Percentiles rank a stretch among this genome's conserved stretches.
Conservation (phyloP, 208 protist species). For the Balamuthia mandrillaris region DNA sequence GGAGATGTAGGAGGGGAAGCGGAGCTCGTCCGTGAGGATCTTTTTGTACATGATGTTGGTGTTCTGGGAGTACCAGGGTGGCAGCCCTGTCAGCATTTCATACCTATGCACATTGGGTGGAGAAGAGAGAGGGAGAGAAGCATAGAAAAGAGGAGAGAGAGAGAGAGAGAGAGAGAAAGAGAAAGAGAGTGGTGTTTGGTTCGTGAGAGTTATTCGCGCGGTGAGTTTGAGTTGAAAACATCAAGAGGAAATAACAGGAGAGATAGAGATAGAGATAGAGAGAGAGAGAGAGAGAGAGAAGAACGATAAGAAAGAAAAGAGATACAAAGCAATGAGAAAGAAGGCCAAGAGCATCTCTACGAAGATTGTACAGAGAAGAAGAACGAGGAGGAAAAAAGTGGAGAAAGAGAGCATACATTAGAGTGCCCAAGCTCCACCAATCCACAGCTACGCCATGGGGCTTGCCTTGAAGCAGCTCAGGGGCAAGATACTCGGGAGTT, state of each 20-base stretch:
- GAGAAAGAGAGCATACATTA: slow-evolving; percentile 73
- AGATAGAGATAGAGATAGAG: too few species aligned
- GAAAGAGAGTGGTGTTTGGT: too few species aligned
- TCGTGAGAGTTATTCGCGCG: too few species aligned
- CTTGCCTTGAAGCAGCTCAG: slow-evolving; percentile 61
- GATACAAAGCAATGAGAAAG: too few species aligned
- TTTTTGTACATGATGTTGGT: slow-evolving; percentile 66
- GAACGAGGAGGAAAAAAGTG: slow-evolving; percentile 40
- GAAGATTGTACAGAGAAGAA: not conserved
- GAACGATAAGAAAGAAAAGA: too few species aligned
- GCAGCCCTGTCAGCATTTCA: slow-evolving; percentile 75
- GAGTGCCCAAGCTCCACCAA: slow-evolving; percentile 76
- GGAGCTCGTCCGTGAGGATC: slow-evolving; percentile 57
- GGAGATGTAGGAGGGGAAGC: slow-evolving; percentile 51
- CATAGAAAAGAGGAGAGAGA: not conserved
- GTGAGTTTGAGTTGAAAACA: too few species aligned
- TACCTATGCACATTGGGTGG: slow-evolving; percentile 38
- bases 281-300: not conserved
- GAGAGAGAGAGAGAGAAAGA: too few species aligned
- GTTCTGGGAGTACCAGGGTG: slow-evolving; percentile 74
- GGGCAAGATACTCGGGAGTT: too few species aligned
- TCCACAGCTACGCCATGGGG: slow-evolving; percentile 72
- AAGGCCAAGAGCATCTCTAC: not conserved
- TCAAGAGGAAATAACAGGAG: too few species aligned
- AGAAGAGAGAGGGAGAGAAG: too few species aligned